phyloP scores from a whole-genome alignment of 2,329 filamentous ascomycete species.

The Epichloe aotearoae region DNA sequence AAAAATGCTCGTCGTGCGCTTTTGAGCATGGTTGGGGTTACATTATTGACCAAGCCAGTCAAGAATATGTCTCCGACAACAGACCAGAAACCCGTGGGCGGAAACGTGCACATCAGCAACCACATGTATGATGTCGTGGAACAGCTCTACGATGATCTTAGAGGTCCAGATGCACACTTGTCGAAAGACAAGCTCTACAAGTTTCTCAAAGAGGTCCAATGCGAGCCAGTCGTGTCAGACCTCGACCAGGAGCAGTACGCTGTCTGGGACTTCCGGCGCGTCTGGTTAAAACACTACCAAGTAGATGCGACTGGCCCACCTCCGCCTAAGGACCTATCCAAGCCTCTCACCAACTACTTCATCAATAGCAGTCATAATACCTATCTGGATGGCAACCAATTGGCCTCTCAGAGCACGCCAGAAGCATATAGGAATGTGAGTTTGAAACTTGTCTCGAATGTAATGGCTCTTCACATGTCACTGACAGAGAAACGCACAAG shows the following conservation, averaged over 20 bases:
- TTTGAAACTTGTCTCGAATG: slow-evolving; percentile 6
- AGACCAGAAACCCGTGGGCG: slow-evolving; percentile 9
- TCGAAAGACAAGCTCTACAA: slow-evolving; percentile 25
- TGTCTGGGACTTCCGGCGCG: slow-evolving; percentile 36
- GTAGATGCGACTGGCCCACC: slow-evolving; percentile 32
- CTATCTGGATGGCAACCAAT: slow-evolving; percentile 77
- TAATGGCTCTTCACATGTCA: not conserved
- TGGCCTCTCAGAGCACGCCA: slow-evolving; percentile 62
- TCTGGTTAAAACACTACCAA: slow-evolving; percentile 30
- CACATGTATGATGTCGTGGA: slow-evolving; percentile 35
- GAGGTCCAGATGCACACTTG: slow-evolving; percentile 19
- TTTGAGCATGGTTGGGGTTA: slow-evolving; percentile 20
- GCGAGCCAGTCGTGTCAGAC: slow-evolving; percentile 22
- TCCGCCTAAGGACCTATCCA: slow-evolving; percentile 42
- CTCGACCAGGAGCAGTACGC: slow-evolving; percentile 29
- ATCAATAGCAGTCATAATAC: slow-evolving; percentile 94
- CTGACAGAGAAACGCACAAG: slow-evolving; percentile 21
- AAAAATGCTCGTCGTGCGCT: slow-evolving; percentile 16
- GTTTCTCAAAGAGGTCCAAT: slow-evolving; percentile 39
- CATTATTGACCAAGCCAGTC: slow-evolving; percentile 13
- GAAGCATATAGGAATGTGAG: slow-evolving; percentile 65
- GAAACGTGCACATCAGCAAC: slow-evolving; percentile 30
- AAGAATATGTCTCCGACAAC: slow-evolving; percentile 15
- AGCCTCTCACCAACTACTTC: slow-evolving; percentile 77
- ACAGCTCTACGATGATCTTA: slow-evolving; percentile 32